Evolutionary conservation across 2,329 filamentous ascomycete species (phyloP).

Genomic region (Ilyonectria sp.): DNA sequence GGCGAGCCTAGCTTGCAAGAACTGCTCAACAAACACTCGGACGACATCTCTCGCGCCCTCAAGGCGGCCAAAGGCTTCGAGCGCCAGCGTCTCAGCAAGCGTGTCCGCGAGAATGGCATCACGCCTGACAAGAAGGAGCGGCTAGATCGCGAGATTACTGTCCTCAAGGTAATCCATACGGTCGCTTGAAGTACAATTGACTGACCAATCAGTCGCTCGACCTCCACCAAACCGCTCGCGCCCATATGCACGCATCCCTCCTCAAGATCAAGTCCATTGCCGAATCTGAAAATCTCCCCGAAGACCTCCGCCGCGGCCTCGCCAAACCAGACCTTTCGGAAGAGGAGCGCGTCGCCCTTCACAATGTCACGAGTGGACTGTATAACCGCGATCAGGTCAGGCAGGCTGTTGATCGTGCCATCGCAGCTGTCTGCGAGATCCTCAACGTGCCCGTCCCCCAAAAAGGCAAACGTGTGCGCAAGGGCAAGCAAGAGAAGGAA

Average conservation of each 20-base stretch:
- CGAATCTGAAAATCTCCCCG: constrained; percentile 65
- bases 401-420: constrained; percentile 63
- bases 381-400: constrained; percentile 68
- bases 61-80: constrained; percentile 84
- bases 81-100: constrained; percentile 80
- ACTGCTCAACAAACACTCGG: constrained; percentile 69
- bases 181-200: background rate
- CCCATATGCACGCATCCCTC: constrained; percentile 69
- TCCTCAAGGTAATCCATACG: constrained; percentile 63
- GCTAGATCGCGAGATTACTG: constrained; percentile 72
- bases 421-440: constrained; percentile 64
- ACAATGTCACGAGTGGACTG: constrained; percentile 73
- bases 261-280: constrained; percentile 69
- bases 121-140: constrained; percentile 67
- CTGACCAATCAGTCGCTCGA: constrained; percentile 64
- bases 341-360: constrained; percentile 66
- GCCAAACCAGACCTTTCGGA: constrained; percentile 67
- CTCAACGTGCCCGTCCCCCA: constrained; percentile 65
- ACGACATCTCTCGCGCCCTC: constrained; percentile 76
- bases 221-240: constrained; percentile 69
- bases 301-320: constrained; percentile 61
- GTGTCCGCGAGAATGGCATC: constrained; percentile 64
- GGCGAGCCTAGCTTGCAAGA: constrained; percentile 62
- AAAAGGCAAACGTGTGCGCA: constrained; percentile 51
- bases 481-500: constrained; percentile 51